phyloP scores from a whole-genome alignment of 192 early-diverging fungal genomes.

The Coemansia sp. region DNA sequence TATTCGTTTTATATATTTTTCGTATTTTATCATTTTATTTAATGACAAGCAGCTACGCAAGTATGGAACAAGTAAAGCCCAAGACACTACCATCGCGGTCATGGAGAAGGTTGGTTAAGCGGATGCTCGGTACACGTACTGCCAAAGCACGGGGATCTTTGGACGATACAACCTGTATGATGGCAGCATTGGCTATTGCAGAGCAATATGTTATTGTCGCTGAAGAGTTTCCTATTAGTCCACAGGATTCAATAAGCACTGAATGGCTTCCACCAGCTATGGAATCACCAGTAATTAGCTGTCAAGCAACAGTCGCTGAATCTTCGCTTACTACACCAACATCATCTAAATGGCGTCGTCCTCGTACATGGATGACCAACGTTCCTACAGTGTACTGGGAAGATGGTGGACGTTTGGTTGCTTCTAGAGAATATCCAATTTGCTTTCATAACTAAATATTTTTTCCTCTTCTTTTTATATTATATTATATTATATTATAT shows the following conservation, averaged over 20 bases:
- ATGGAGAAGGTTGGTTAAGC: constrained; percentile 1
- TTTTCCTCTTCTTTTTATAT: too few relatives aligned
- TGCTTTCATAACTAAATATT: too few relatives aligned
- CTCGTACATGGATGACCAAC: too few relatives aligned
- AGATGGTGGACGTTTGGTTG: too few relatives aligned
- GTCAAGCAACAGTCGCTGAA: neutral
- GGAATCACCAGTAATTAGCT: neutral
- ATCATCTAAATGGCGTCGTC: too few relatives aligned
- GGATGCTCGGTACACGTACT: constrained; percentile 1
- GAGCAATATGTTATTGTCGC: constrained; percentile 26
- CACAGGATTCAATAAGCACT: neutral
- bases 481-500: too few relatives aligned
- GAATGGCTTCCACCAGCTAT: too few relatives aligned
- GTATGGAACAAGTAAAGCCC: neutral
- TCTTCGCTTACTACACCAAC: too few relatives aligned
- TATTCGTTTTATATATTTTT: constrained; percentile 2
- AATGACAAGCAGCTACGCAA: neutral
- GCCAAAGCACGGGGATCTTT: neutral
- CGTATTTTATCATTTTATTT: neutral
- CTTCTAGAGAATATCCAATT: too few relatives aligned
- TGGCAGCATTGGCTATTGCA: constrained; percentile 31
- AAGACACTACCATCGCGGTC: neutral
- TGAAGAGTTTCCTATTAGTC: neutral
- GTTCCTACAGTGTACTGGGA: too few relatives aligned
- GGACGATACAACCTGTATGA: constrained; percentile 8